phyloP scores from a whole-genome alignment of 805 yeast species.

The Starmerella apicola region DNA sequence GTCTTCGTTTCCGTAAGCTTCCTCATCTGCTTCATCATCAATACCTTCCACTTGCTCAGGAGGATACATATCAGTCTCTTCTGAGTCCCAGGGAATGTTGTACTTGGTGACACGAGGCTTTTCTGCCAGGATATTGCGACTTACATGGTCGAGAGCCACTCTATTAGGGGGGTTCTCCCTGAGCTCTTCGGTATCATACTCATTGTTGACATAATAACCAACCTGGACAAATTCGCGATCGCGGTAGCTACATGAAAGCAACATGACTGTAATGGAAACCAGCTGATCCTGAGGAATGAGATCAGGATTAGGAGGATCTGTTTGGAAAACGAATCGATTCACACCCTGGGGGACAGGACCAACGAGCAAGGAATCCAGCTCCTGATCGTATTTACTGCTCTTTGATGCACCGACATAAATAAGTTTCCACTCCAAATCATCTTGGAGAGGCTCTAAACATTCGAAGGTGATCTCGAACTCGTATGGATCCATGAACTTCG shows the following conservation, averaged over 20 bases:
- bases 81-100: slow-evolving; percentile 72
- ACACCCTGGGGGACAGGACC: slow-evolving; percentile 99
- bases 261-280: slow-evolving; percentile 87
- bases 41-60: slow-evolving; percentile 24
- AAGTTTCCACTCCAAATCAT: slow-evolving; percentile 93
- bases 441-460: slow-evolving; percentile 81
- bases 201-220: slow-evolving; percentile 95
- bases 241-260: slow-evolving; percentile 83
- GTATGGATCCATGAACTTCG: slow-evolving; percentile 82
- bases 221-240: slow-evolving; percentile 93
- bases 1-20: slow-evolving; percentile 20
- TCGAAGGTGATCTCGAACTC: slow-evolving; percentile 96
- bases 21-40: slow-evolving; percentile 22
- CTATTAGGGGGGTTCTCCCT: slow-evolving; percentile 88
- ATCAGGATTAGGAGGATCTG: slow-evolving; percentile 95
- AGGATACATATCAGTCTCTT: slow-evolving; percentile 21
- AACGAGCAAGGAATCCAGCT: slow-evolving; percentile 86
- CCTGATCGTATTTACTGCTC: slow-evolving; percentile 92
- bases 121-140: slow-evolving; percentile 87
- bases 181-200: slow-evolving; percentile 84
- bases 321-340: slow-evolving; percentile 80
- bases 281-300: slow-evolving; percentile 91
- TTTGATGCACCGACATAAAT: slow-evolving; percentile 95
- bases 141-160: slow-evolving; percentile 88
- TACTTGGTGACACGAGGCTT: slow-evolving; percentile 96